Evolutionary conservation across 2,329 filamentous ascomycete species (phyloP).

Genomic region (Monilinia vaccinii-corymbosi): DNA sequence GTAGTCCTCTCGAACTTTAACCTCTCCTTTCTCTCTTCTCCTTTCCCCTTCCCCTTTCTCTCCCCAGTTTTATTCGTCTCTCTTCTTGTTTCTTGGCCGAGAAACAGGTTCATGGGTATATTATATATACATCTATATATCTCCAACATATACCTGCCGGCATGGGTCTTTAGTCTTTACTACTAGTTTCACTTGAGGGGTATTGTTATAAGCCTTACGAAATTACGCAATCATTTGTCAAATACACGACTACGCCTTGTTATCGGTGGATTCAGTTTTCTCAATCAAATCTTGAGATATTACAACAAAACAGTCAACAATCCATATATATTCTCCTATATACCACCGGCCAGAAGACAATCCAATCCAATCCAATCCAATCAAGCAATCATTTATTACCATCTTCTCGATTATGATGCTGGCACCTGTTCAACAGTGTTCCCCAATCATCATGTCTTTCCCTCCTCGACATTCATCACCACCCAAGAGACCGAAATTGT

Average conservation of each 20-base stretch:
- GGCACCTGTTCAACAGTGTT: constrained; percentile 19
- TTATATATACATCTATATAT: background rate
- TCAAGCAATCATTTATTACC: background rate
- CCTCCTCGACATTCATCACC: constrained; percentile 21
- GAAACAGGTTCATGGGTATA: background rate
- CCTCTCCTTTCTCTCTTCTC: background rate
- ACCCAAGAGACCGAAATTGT: constrained; percentile 41
- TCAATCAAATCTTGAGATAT: background rate
- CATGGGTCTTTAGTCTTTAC: background rate
- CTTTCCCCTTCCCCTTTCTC: background rate
- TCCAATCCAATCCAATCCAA: too few species aligned
- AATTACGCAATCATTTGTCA: background rate
- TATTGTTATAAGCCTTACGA: background rate
- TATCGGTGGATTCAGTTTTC: background rate
- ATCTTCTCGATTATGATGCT: constrained; percentile 22
- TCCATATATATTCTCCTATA: background rate
- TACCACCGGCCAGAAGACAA: background rate
- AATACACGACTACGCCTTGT: background rate
- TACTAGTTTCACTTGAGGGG: background rate
- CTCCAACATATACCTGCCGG: constrained; percentile 7
- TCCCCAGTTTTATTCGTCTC: background rate
- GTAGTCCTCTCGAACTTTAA: constrained; percentile 1
- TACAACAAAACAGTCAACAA: background rate
- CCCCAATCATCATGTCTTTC: constrained; percentile 24
- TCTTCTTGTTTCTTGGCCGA: background rate